Evolutionary conservation across 352 stramenopile genomes (phyloP), one percentile per base, ranked within the genome.

Genomic region (Porosira glacialis): DNA sequence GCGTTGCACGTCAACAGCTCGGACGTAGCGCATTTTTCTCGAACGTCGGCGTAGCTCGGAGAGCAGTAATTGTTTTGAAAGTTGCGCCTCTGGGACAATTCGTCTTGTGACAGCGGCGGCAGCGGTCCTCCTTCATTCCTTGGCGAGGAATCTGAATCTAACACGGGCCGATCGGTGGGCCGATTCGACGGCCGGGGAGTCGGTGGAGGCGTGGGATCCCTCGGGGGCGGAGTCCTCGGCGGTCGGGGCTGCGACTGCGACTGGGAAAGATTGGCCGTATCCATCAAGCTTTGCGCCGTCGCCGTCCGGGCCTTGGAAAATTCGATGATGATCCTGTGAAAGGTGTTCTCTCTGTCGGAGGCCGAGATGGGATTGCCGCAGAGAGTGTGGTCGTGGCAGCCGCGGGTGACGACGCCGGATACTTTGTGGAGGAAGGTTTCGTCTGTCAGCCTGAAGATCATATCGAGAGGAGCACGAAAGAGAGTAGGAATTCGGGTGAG

Each of bases 271-370:
- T 8, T 41, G 15, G 35, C 35, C 19, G 43, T 49, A 27, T 56
- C 19, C 28, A 22, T 50, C 30, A 10, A 33, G 31, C 19, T 26
- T 15, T 41, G 35, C 15, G 35, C 35, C n/a, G 1, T 45, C 63
- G 26, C n/a, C n/a, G n/a, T n/a, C n/a, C 69, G 69, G 31, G 43
- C 69, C 39, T 48, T 39, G 38, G 26, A 53, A 64, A 78, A 78
- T 33, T 59, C 60, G 17, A 26, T 13, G 3, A 78, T 53, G 21
- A 78, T 73, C 28, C 48, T 44, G 21, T 78, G 21, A 15, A 78
- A 78, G 33, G 50, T 71, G 2, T 11, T 38, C 15, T 35, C 28
- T 55, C 69, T 66, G 10, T 78, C 69, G 11, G 26, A 8, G 15
- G 30, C 48, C 13, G 57, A 64, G 26, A 69, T 45, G 19, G 61